phyloP scores from a whole-genome alignment of 306 rosid genomes.

The Ceratonia siliqua region DNA sequence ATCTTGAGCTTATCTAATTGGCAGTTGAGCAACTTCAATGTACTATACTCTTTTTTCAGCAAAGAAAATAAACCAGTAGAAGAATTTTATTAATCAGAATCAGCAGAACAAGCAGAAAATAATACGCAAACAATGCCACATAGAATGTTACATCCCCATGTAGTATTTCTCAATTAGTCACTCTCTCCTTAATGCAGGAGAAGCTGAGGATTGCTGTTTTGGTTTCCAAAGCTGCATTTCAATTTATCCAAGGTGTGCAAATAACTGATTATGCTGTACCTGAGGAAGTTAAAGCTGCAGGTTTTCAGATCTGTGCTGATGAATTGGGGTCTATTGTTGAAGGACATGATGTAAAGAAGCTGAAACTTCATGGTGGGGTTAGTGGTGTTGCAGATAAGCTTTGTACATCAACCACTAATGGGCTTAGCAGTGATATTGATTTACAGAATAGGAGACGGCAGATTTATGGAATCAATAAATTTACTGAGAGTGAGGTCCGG shows the following conservation, averaged over 20 bases:
- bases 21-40: conserved; percentile 3
- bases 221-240: conserved; percentile 91
- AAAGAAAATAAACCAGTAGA: too few species aligned
- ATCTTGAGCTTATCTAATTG: conserved; percentile 1
- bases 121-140: too few species aligned
- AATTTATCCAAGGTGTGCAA: conserved; percentile 67
- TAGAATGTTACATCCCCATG: conserved; percentile 5
- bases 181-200: conserved; percentile 55
- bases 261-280: conserved; percentile 70
- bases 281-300: conserved; percentile 74
- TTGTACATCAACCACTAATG: conserved; percentile 58
- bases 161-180: conserved; percentile 22
- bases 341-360: conserved; percentile 78
- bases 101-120: too few species aligned
- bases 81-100: too few species aligned
- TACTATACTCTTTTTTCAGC: conserved; percentile 1
- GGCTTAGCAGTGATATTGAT: conserved; percentile 51
- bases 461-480: conserved; percentile 78
- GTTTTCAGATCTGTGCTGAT: conserved; percentile 76
- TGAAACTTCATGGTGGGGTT: conserved; percentile 67
- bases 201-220: conserved; percentile 76
- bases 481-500: conserved; percentile 62
- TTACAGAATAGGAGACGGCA: conserved; percentile 50
- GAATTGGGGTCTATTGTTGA: conserved; percentile 93
- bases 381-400: conserved; percentile 73